Base-by-base conservation (phyloP, 441 rosid genomes). In the Gossypium schwendimanii region DNA sequence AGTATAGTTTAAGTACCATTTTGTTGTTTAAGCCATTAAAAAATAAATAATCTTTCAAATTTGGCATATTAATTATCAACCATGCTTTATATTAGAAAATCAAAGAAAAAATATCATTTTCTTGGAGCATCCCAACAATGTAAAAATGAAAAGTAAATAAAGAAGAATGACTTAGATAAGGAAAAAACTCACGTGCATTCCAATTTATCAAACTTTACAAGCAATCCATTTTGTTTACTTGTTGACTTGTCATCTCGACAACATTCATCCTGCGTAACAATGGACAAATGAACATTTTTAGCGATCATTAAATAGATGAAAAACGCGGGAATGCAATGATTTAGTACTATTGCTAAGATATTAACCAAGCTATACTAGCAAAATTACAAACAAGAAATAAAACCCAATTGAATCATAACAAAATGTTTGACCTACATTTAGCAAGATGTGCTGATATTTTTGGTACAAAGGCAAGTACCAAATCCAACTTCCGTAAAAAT, bases 211-310 rank as follows among this genome's bases (percentile, higher is more conserved):
- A 55, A 72, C 44, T 79, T 77, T 54, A 77, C 67, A 63, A 65
- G 65, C 50, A 76, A 74, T 4, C 77, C 73, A 39, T 79, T 61
- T 6, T 64, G 66, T 41, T 74, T 72, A 63, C 55, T 52, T 26
- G 64, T 36, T 72, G 74, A 26, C 53, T 72, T 75, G 63, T 79
- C 79, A 39, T 77, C 85, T 72, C 61, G 75, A 70, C 64, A 79
- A 75, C 76, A 72, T 49, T 72, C 79, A 64, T 77, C 85, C 85
- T 82, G 79, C 64, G 18, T 26, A 26, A 54, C 12, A 67, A 54
- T 33, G 36, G 23, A 54, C 50, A 67, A 14, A 36, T 5, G 45
- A 63, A 63, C 11, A 54, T 23, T 53, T 70, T 36, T 20, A 63
- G 15, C 3, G 12, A 33, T 49, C 41, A 54, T 1, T 71, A 26